Base-by-base conservation (phyloP, 768 basidiomycete genomes). In the Leucosporidium creatinivorum region DNA sequence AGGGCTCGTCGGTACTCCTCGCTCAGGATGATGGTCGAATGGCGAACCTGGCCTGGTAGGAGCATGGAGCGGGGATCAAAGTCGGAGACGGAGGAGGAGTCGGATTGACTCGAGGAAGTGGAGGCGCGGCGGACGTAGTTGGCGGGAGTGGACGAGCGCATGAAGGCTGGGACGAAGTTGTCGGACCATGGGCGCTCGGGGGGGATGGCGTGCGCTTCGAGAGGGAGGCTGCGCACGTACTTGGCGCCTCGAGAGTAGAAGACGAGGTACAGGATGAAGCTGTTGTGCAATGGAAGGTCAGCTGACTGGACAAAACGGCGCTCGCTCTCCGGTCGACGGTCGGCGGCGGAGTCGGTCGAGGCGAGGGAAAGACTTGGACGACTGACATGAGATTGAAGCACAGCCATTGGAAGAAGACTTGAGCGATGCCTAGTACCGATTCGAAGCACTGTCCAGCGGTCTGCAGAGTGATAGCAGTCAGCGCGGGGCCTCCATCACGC, bases 211-310 rank as follows among this genome's bases (percentile, higher is more conserved):
- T 94, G 80, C 19, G 92, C 91, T 7, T 93, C 82, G 79, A 92
- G 88, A 0, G 88, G 62, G n/a, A 72, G 62, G n/a, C 59, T 63
- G 25, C 62, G 64, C 26, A 75, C 78, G 75, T 86, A 89, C 79
- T 93, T 96, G 75, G 88, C 85, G 74, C 89, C 85, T 9, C 82
- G 79, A 0, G 96, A 96, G 77, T 91, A 98, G 81, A 93, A 98
- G 50, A 89, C 80, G 80, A 99, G 86, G 80, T 89, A 98, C 3
- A 99, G 84, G 0, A 93, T 82, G 66, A 97, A 82, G 54, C 93
- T 97, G 72, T 56, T 23, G 33, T 4, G 10, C 5, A 33, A 33
- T 8, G 13, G 48, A 28, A 61, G 62, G 28, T 26, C 19, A 3
- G 31, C 15, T 30, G 30, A 13, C 8, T 44, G 39, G 36, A 44